Conservation (phyloP, 2,329 filamentous ascomycete species). For the Hymenoscyphus fraxineus region DNA sequence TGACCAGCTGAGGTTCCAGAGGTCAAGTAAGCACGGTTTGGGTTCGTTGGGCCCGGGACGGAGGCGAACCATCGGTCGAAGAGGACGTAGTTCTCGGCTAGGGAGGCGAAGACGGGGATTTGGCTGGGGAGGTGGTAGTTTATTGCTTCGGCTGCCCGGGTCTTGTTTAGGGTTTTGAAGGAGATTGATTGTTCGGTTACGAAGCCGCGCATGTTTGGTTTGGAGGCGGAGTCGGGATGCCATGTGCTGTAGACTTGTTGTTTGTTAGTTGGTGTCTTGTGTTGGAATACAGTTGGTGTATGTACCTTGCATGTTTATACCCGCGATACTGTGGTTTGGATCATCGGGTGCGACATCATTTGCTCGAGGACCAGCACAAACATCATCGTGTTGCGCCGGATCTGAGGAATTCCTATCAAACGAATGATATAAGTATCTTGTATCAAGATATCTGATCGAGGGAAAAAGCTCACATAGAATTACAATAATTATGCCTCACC, state of each 20-base stretch:
- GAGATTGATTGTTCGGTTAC: slow-evolving; percentile 40
- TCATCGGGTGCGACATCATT: slow-evolving; percentile 41
- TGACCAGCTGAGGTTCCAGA: slow-evolving; percentile 41
- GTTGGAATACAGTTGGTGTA: neutral
- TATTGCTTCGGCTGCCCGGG: slow-evolving; percentile 40
- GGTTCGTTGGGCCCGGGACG: slow-evolving; percentile 40
- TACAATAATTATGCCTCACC: slow-evolving; percentile 38
- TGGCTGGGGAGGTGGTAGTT: slow-evolving; percentile 42
- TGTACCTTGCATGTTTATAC: slow-evolving; percentile 40
- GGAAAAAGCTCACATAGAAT: slow-evolving; percentile 35
- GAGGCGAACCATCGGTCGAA: slow-evolving; percentile 43
- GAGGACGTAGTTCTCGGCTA: slow-evolving; percentile 43
- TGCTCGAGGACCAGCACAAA: slow-evolving; percentile 38
- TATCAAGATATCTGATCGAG: neutral
- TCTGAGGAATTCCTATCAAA: slow-evolving; percentile 28
- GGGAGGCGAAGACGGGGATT: slow-evolving; percentile 39
- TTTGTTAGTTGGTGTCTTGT: neutral
- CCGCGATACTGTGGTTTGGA: slow-evolving; percentile 42
- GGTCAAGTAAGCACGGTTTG: slow-evolving; percentile 34
- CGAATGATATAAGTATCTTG: neutral
- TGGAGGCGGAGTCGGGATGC: slow-evolving; percentile 30
- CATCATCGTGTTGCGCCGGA: slow-evolving; percentile 27
- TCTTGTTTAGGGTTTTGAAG: slow-evolving; percentile 36
- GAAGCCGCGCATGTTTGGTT: slow-evolving; percentile 39
- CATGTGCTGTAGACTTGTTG: slow-evolving; percentile 36